Evolutionary conservation across 805 yeast species (phyloP).

Genomic region (Metschnikowia bowlesiae): DNA sequence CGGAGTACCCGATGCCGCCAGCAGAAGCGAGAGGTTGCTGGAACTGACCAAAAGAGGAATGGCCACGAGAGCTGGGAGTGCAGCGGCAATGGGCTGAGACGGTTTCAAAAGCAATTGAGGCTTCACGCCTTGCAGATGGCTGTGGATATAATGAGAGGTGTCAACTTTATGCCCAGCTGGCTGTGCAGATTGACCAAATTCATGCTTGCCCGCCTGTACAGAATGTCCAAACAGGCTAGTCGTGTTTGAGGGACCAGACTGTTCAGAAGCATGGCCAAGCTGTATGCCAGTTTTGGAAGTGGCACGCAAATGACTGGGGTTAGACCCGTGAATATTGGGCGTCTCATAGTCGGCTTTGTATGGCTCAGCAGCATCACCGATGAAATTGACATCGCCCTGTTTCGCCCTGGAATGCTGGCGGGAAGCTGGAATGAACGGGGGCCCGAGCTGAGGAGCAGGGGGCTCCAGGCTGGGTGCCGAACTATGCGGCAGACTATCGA

Average conservation of each 20-base stretch:
- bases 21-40: constrained; percentile 17
- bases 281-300: not conserved
- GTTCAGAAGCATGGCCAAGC: not conserved
- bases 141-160: too few species aligned
- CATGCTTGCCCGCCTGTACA: too few species aligned
- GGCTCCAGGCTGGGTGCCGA: not conserved
- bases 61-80: constrained; percentile 32
- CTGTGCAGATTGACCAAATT: not conserved
- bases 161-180: too few species aligned
- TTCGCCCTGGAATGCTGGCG: not conserved
- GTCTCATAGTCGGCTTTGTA: not conserved
- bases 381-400: not conserved
- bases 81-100: constrained; percentile 15
- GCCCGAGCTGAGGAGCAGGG: not conserved
- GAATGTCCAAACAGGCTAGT: too few species aligned
- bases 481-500: not conserved
- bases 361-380: not conserved
- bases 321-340: not conserved
- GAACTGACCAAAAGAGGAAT: constrained; percentile 29
- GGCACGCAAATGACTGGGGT: not conserved
- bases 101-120: not conserved
- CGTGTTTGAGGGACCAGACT: too few species aligned
- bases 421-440: constrained; percentile 3
- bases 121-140: not conserved
- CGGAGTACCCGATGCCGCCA: constrained; percentile 2